These are phyloP conservation scores for Penicillium dipodomyicola DNA, from an alignment of 495 filamentous ascomycete species.

Conservation along the genomic window DNA sequence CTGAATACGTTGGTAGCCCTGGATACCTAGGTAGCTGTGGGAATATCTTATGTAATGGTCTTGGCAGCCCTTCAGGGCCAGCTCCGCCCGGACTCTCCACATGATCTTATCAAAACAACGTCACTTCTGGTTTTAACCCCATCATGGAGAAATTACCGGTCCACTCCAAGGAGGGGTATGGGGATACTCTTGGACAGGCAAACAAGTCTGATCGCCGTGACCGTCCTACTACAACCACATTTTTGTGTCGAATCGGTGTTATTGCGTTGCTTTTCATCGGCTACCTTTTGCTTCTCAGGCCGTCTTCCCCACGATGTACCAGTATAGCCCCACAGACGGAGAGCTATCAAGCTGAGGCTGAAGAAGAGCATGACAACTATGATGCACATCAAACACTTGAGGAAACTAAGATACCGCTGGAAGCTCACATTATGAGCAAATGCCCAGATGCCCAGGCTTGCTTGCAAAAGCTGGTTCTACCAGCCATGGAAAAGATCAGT, in stretches of 20 bases:
- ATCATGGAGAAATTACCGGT: constrained; percentile 30
- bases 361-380: not conserved
- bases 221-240: constrained; percentile 13
- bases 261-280: constrained; percentile 19
- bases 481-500: constrained; percentile 76
- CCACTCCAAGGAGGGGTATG: constrained; percentile 20
- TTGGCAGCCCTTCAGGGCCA: not conserved
- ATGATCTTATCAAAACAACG: constrained; percentile 15
- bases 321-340: not conserved
- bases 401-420: constrained; percentile 63
- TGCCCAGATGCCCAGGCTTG: constrained; percentile 86
- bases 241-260: constrained; percentile 18
- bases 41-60: constrained; percentile 10
- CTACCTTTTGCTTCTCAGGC: constrained; percentile 22
- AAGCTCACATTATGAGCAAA: constrained; percentile 93
- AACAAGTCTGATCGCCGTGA: constrained; percentile 5
- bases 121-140: constrained; percentile 4
- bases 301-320: not conserved
- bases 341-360: not conserved
- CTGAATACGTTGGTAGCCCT: too few relatives aligned
- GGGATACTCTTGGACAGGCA: constrained; percentile 1
- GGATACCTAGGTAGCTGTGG: not conserved
- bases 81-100: constrained; percentile 2
- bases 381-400: not conserved
- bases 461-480: constrained; percentile 74